Base-by-base conservation (phyloP, 768 basidiomycete species). In the Leucocoprinus birnbaumii region DNA sequence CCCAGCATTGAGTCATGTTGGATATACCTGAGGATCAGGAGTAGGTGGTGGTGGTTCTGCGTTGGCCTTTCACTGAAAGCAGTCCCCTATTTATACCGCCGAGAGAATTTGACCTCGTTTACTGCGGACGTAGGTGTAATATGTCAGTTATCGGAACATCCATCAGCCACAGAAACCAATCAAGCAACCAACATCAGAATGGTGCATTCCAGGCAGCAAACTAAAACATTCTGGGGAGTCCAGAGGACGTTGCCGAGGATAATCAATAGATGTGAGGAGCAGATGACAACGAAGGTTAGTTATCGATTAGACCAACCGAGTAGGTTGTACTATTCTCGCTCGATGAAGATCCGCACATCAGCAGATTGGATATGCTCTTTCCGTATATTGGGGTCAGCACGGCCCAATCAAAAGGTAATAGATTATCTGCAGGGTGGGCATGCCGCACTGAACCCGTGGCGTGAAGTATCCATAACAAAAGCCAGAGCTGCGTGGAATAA, bases 1-100 rank as follows among this genome's bases (percentile, higher is more conserved):
- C 68, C 87, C 87, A 89, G 43, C 58, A 62, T 50, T 63, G 64
- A 53, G 69, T 64, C 81, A 82, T 84, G 38, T 49, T 67, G 19
- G n/a, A 9, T 3, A 34, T 53, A 56, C 51, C 9, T 22, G 25
- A 8, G 22, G 31, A 31, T 31, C 31, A 31, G 11, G 6, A 31
- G 11, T 5, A 31, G n/a, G 22, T 46, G 31, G 49, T 24, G 21
- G 11, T 26, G 21, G 16, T 41, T 54, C 27, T 40, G n/a, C 3
- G 44, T 40, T 41, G 24, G 22, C 19, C 21, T 25, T 21, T 14
- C 37, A 14, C 16, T 3, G 6, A 16, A 24, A 38, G 13, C 35
- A 24, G n/a, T 19, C 37, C 14, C 31, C 38, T 50, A 50, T 41
- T 41, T 42, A 27, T 24, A 51, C 5, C n/a, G n/a, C n/a, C n/a